Conservation (phyloP, 306 rosid genomes). For the Prunus persica region Prunus_persica_NCBIv2 NC_034015.1:9254001-9254500, state of each 20-base stretch:
- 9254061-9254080: not conserved
- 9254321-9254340: not conserved
- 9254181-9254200: not conserved
- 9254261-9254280: too few relatives aligned
- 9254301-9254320: not conserved
- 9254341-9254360: not conserved
- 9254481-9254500: not conserved
- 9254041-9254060: not conserved
- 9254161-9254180: not conserved
- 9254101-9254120: conserved; percentile 22
- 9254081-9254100: conserved; percentile 40
- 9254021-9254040: not conserved
- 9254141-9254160: conserved; percentile 24
- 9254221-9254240: not conserved
- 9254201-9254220: not conserved
- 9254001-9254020: not conserved
- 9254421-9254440: not conserved
- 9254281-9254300: too few relatives aligned
- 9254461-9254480: not conserved
- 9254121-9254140: not conserved
- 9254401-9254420: not conserved
- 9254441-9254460: not conserved
- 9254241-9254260: not conserved
- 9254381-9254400: not conserved
- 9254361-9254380: not conserved